Base-by-base conservation (phyloP, 306 rosid species). In the Morella rubra region DNA sequence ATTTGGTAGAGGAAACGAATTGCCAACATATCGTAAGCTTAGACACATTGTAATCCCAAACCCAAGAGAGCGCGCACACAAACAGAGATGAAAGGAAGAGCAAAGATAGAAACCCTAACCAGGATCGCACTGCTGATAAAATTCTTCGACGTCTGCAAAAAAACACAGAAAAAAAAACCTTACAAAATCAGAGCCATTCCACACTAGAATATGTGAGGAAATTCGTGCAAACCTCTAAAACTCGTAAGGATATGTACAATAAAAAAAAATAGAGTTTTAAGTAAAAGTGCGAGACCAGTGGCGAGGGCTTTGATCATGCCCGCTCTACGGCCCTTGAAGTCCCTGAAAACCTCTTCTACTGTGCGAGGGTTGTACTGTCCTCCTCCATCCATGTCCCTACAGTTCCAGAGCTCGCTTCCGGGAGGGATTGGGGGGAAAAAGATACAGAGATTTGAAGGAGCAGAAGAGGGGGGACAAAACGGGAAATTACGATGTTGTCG, bases 261-360 rank as follows among this genome's bases (percentile, higher is more conserved):
- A n/a, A n/a, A 19, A 14, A 40, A 54, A 4, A 1, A 7, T 41
- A 4, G 8, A 10, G 69, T 45, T 53, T 18, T 62, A 50, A 79
- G 76, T 7, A 14, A 51, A 37, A 70, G 27, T 18, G 45, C n/a
- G 71, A 79, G 72, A 89, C 94, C 92, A 13, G 86, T 68, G 32
- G 92, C 87, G 67, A 91, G 94, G 69, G 94, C 92, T 71, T 85
- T 88, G 68, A 89, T 82, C 78, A 91, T 19, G 80, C 79, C 94
- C 19, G 84, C 64, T 40, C 92, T 56, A 13, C 94, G 90, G 79
- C 90, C 90, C 83, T 79, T 89, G 83, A 84, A 89, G 84, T 91
- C 93, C 44, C 83, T 76, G 82, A 87, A 89, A 75, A 89, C 92
- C 68, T 86, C 87, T 12, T 89, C 94, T 16, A 87, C 90, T 2